phyloP scores from a whole-genome alignment of 163 green algal species.

The Dunaliella salina region DNA sequence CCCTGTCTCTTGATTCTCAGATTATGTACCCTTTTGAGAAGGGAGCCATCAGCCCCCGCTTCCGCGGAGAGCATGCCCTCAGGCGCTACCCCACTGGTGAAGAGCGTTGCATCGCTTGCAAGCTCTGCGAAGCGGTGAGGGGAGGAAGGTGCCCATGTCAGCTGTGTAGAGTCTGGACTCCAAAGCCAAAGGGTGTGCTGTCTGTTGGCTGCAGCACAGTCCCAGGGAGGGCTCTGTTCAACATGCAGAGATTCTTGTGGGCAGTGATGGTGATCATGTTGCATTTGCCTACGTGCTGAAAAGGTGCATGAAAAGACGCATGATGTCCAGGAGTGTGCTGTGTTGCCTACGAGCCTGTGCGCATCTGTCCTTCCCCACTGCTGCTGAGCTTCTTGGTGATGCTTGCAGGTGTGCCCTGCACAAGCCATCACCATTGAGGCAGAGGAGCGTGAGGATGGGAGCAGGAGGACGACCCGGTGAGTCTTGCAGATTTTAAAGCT shows the following conservation, averaged over 20 bases:
- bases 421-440: slow-evolving; percentile 99
- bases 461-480: slow-evolving; percentile 77
- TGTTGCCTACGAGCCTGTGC: too few relatives aligned
- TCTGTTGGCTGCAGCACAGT: too few relatives aligned
- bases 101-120: slow-evolving; percentile 99
- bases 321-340: too few relatives aligned
- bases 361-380: neutral
- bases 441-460: slow-evolving; percentile 96
- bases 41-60: slow-evolving; percentile 85
- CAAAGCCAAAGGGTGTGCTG: too few relatives aligned
- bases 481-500: too few relatives aligned
- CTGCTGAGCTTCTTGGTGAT: neutral
- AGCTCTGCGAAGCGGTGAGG: slow-evolving; percentile 94
- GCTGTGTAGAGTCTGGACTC: too few relatives aligned
- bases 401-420: slow-evolving; percentile 72
- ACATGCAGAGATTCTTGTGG: too few relatives aligned
- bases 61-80: slow-evolving; percentile 94
- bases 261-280: too few relatives aligned
- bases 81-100: slow-evolving; percentile 93
- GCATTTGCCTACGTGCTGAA: too few relatives aligned
- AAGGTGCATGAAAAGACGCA: too few relatives aligned
- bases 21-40: slow-evolving; percentile 99
- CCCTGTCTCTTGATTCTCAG: slow-evolving; percentile 29
- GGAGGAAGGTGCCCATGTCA: too few relatives aligned
- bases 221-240: too few relatives aligned